A percentile compares a stretch with the other conserved stretches of the same genome.
Evolutionary conservation across 441 rosid species (phyloP).

Genomic region (Lagerstroemia fauriei): DNA sequence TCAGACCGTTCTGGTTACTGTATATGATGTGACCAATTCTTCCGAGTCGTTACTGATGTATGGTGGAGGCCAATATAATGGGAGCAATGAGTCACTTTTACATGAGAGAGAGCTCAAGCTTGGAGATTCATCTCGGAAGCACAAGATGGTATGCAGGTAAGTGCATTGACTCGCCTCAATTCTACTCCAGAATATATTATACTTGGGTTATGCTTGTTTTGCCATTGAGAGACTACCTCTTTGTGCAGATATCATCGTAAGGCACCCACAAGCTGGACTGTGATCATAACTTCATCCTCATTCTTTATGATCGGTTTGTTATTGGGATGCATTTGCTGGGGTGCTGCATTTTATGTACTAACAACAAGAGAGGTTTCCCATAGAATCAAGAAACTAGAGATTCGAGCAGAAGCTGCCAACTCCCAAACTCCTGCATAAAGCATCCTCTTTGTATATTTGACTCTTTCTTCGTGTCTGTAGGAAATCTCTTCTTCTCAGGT

Average conservation of each 20-base stretch:
- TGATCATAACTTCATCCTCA: neutral
- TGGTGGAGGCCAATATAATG: neutral
- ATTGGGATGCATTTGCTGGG: neutral
- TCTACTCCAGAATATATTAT: neutral
- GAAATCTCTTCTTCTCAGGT: neutral
- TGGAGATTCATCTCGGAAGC: neutral
- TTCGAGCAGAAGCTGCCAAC: neutral
- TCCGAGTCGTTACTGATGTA: neutral
- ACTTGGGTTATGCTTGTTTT: neutral
- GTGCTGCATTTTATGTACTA: fast-evolving
- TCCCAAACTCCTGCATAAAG: neutral
- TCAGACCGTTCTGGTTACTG: neutral
- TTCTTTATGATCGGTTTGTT: fast-evolving
- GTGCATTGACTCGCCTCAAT: neutral
- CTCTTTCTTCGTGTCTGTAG: neutral
- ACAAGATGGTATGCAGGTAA: neutral
- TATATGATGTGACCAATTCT: neutral
- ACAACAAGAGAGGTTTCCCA: neutral
- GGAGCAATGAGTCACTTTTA: neutral
- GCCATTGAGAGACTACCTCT: neutral
- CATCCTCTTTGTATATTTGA: neutral
- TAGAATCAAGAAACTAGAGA: neutral
- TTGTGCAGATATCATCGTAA: neutral
- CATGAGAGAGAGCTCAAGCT: neutral
- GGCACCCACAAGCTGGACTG: neutral